A percentile compares a stretch with the other conserved stretches of the same genome.
phyloP scores from a whole-genome alignment of 768 basidiomycete genomes.

The Leucogyrophana mollusca region DNA sequence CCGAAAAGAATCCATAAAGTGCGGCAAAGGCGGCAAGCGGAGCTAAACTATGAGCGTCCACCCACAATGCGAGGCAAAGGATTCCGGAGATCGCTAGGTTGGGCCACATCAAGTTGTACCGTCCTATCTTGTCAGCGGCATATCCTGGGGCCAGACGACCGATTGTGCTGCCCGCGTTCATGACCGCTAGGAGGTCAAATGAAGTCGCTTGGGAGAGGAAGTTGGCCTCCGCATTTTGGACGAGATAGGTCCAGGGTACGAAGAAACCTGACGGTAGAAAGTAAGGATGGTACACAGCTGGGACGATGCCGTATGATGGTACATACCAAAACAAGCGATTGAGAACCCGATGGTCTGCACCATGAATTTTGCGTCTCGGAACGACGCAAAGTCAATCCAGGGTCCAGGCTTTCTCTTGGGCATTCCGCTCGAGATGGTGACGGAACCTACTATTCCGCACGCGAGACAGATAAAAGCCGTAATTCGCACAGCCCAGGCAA shows the following conservation, averaged over 20 bases:
- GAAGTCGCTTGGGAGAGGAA: conserved; percentile 31
- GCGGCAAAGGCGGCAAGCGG: background rate
- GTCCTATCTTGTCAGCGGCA: conserved; percentile 55
- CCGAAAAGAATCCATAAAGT: conserved; percentile 2
- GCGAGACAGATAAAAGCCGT: conserved; percentile 45
- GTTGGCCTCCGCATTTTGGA: conserved; percentile 48
- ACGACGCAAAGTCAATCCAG: conserved; percentile 11
- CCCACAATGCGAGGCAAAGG: background rate
- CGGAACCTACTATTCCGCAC: conserved; percentile 42
- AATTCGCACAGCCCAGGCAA: conserved; percentile 57
- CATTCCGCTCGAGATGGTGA: background rate
- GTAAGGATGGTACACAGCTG: no score
- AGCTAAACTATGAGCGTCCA: background rate
- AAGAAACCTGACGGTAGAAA: conserved; percentile 62
- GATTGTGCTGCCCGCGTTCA: conserved; percentile 60
- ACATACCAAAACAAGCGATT: conserved; percentile 55
- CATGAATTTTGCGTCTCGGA: conserved; percentile 45
- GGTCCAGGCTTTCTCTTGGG: background rate
- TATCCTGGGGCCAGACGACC: conserved; percentile 58
- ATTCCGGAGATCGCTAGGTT: background rate
- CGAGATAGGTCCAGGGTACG: conserved; percentile 65
- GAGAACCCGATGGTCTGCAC: conserved; percentile 47
- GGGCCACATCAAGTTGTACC: conserved; percentile 57
- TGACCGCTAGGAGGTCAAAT: conserved; percentile 54
- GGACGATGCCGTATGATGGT: no score